Base-by-base conservation (phyloP, 1,284 basidiomycete species). In the Ganoderma lucidum region DNA sequence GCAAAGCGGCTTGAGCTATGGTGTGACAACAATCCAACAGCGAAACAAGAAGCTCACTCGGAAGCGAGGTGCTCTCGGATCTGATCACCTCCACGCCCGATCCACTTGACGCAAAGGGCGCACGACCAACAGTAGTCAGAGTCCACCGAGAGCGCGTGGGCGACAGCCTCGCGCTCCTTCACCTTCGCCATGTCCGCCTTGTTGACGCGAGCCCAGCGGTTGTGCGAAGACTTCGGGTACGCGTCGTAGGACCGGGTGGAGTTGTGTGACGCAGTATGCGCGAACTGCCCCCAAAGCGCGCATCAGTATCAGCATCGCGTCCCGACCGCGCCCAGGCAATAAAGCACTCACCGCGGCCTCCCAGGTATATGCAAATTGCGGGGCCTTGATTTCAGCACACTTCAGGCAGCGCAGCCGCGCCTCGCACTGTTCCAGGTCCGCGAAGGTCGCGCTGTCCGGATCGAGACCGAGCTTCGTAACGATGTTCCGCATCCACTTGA, bases 361-460 rank as follows among this genome's bases (percentile, higher is more conserved):
- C 63, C 63, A 64, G 17, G 51, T 53, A 37, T 55, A 64, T n/a
- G 39, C 51, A 10, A 5, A 6, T 12, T 64, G 23, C 37, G 2
- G 1, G 3, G 9, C n/a, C 12, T 14, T 4, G 12, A 15, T 9
- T 12, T 32, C 23, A 3, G 23, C 37, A 6, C 51, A 64, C 37
- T 53, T 55, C 35, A 37, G 14, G 51, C 63, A 64, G n/a, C 63
- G 63, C 15, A 64, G 23, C 39, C 63, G n/a, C 19, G n/a, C 28
- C 19, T 64, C 63, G 39, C 63, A 64, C 53, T 39, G 28, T 15
- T 64, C 28, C n/a, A 64, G 37, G 28, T 64, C 63, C n/a, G 59
- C 39, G 5, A 61, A 28, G 14, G 59, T 61, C 3, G 59, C 37
- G 14, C n/a, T 39, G 12, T 41, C 59, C n/a, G 59, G 59, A 9